phyloP scores from a whole-genome alignment of 1,284 basidiomycete species.

The Phellopilus nigrolimitatus region DNA sequence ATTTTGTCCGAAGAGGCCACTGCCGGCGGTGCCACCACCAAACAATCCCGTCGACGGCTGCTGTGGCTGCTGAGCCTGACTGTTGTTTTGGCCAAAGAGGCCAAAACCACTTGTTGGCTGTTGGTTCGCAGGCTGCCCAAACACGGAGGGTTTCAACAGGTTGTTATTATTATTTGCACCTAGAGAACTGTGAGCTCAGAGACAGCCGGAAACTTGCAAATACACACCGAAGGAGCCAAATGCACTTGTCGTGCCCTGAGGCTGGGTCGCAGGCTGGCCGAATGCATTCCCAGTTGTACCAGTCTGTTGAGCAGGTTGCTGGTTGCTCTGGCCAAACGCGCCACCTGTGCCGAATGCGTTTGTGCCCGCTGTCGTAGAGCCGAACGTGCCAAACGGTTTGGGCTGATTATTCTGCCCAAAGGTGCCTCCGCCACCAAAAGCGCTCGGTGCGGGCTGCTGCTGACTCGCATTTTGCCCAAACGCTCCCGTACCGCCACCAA shows the following conservation, averaged over 20 bases:
- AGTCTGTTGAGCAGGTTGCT: slow-evolving; percentile 17
- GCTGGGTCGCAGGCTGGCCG: slow-evolving; percentile 21
- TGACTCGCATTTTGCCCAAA: slow-evolving; percentile 37
- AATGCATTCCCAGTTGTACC: slow-evolving; percentile 19
- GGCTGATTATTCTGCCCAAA: slow-evolving; percentile 16
- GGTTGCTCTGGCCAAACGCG: slow-evolving; percentile 19
- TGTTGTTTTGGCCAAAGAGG: slow-evolving; percentile 32
- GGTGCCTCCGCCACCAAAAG: slow-evolving; percentile 21
- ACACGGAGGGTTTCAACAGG: slow-evolving; percentile 20
- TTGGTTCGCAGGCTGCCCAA: slow-evolving; percentile 24
- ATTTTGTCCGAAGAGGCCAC: slow-evolving; percentile 30
- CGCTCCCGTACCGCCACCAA: slow-evolving; percentile 19
- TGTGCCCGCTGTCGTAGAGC: slow-evolving; percentile 12
- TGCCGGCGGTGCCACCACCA: slow-evolving; percentile 22
- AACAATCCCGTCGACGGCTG: slow-evolving; percentile 22
- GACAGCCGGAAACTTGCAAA: neutral
- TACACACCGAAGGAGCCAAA: slow-evolving; percentile 24
- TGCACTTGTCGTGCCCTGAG: slow-evolving; percentile 12
- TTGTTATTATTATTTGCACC: slow-evolving; percentile 13
- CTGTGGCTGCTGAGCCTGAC: slow-evolving; percentile 1
- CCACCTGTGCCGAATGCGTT: slow-evolving; percentile 20
- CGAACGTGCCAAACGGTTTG: slow-evolving; percentile 20
- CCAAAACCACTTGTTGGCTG: slow-evolving; percentile 22
- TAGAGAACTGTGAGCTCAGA: neutral
- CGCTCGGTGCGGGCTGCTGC: slow-evolving; percentile 20